Evolutionary conservation across 2,329 filamentous ascomycete genomes (phyloP).

Genomic region (Annulohypoxylon truncatum): DNA sequence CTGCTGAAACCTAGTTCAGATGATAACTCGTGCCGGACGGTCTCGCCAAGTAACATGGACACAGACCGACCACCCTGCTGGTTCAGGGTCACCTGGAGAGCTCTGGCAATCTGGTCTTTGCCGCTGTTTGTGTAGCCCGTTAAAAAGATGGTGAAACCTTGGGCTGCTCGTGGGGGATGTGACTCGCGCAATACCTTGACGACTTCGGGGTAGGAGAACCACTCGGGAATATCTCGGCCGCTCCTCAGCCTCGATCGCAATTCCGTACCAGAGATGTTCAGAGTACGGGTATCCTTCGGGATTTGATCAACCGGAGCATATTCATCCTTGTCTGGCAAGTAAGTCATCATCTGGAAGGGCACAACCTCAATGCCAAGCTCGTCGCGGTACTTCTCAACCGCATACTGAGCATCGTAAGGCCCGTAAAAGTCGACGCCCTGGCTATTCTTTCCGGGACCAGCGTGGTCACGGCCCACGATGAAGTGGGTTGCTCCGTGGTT

Average conservation of each 20-base stretch:
- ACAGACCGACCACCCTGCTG: slow-evolving; percentile 97
- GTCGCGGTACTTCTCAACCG: slow-evolving; percentile 94
- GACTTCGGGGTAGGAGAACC: slow-evolving; percentile 99
- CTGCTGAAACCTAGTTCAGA: slow-evolving; percentile 95
- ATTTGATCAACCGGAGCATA: slow-evolving; percentile 96
- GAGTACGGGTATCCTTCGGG: slow-evolving; percentile 81
- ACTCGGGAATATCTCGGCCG: slow-evolving; percentile 95
- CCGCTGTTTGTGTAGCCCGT: slow-evolving; percentile 97
- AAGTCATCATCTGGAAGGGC: slow-evolving; percentile 99
- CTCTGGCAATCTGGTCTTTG: slow-evolving; percentile 96
- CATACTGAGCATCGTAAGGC: slow-evolving; percentile 95
- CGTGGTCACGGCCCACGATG: slow-evolving; percentile 98
- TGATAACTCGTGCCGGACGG: slow-evolving; percentile 90
- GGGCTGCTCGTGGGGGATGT: slow-evolving; percentile 87
- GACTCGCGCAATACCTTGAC: slow-evolving; percentile 96
- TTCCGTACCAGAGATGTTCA: slow-evolving; percentile 89
- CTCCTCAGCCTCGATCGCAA: slow-evolving; percentile 91
- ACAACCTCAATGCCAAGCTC: slow-evolving; percentile 99
- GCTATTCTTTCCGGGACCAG: slow-evolving; percentile 98
- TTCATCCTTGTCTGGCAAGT: slow-evolving; percentile 96
- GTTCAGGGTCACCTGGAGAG: slow-evolving; percentile 96
- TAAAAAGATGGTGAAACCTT: slow-evolving; percentile 98
- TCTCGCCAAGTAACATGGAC: slow-evolving; percentile 94
- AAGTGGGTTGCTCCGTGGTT: slow-evolving; percentile 99
- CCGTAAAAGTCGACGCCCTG: slow-evolving; percentile 97